These are phyloP conservation scores for Abrus pulchellus DNA, from an alignment of 306 rosid genomes.

Conservation along the genomic window DNA sequence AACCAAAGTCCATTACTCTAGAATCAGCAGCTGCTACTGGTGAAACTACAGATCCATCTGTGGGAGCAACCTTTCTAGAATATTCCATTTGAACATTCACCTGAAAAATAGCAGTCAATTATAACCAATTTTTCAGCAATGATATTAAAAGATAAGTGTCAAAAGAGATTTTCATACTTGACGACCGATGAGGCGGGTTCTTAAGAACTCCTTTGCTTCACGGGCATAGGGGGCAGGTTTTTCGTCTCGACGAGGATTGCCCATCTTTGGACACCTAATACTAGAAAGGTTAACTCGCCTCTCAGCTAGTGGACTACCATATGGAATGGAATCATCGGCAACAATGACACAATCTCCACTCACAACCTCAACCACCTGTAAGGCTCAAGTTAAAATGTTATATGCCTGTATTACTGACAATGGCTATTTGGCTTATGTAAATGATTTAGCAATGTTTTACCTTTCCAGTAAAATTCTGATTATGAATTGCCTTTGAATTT, in stretches of 20 bases:
- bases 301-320: conserved; percentile 93
- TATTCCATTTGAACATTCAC: conserved; percentile 98
- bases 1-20: conserved; percentile 95
- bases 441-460: conserved; percentile 53
- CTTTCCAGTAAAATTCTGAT: conserved; percentile 97
- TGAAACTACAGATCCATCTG: conserved; percentile 68
- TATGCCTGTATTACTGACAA: conserved; percentile 5
- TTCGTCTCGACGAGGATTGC: conserved; percentile 98
- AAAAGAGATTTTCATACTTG: conserved; percentile 67
- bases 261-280: conserved; percentile 96
- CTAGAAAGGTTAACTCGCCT: conserved; percentile 97
- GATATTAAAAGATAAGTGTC: conserved; percentile 36
- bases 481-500: conserved; percentile 96
- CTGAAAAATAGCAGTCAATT: conserved; percentile 56
- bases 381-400: conserved; percentile 36
- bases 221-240: conserved; percentile 99
- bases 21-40: conserved; percentile 72
- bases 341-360: conserved; percentile 94
- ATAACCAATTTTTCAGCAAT: conserved; percentile 17
- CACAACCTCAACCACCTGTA: conserved; percentile 98
- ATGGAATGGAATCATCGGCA: conserved; percentile 94
- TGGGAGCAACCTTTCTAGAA: conserved; percentile 74
- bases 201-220: conserved; percentile 96
- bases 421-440: conserved; percentile 17
- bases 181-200: conserved; percentile 89